phyloP scores from a whole-genome alignment of 768 basidiomycete genomes.

The Saitozyma sp. region DNA sequence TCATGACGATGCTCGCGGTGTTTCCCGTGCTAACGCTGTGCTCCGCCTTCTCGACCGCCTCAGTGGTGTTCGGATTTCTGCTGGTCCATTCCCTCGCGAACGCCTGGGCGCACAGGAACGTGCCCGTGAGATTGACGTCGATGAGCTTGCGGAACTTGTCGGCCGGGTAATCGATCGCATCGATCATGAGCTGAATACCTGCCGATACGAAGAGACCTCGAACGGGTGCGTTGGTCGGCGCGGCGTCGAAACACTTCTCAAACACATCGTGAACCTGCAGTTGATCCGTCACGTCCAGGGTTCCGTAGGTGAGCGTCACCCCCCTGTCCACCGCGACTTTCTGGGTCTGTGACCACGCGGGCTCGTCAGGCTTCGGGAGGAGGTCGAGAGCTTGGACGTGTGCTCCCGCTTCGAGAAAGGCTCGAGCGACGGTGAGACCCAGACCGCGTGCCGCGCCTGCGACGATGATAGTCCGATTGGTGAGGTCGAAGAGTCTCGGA shows the following conservation, averaged over 20 bases:
- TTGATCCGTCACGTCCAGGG: constrained; percentile 27
- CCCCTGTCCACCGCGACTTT: constrained; percentile 7
- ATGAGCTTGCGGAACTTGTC: constrained; percentile 33
- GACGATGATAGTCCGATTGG: constrained; percentile 34
- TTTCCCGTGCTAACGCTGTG: background rate
- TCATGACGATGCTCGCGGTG: constrained; percentile 39
- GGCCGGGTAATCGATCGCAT: constrained; percentile 26
- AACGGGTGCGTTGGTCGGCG: constrained; percentile 11
- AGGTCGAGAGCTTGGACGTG: constrained; percentile 38
- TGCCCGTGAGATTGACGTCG: constrained; percentile 41
- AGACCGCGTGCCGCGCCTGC: constrained; percentile 46
- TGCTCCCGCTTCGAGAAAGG: constrained; percentile 38
- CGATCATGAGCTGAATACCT: constrained; percentile 27
- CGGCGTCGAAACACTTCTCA: constrained; percentile 9
- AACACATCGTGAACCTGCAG: constrained; percentile 7
- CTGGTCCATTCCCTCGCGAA: background rate
- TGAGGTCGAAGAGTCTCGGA: constrained; percentile 36
- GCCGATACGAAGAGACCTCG: constrained; percentile 27
- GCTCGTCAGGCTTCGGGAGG: constrained; percentile 28
- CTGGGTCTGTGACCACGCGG: constrained; percentile 27
- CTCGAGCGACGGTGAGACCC: constrained; percentile 42
- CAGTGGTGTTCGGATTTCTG: constrained; percentile 12
- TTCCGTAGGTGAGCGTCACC: constrained; percentile 22
- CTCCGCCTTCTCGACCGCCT: constrained; percentile 17
- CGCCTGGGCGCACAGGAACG: background rate